Evolutionary conservation across 2,329 filamentous ascomycete genomes (phyloP).

Genomic region (Aspergillus arachidicola): DNA sequence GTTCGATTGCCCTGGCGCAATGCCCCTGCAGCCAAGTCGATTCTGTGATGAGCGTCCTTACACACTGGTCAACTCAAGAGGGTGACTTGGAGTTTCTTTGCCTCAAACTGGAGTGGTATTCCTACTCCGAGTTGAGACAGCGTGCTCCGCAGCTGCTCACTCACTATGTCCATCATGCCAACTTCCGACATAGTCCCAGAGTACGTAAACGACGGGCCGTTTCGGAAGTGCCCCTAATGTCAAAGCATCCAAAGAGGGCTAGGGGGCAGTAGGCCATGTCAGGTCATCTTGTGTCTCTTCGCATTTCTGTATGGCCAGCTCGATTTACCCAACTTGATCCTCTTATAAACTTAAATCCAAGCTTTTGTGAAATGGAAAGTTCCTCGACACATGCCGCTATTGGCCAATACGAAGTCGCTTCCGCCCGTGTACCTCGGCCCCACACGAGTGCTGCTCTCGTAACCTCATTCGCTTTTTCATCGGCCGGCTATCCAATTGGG

Average conservation of each 20-base stretch:
- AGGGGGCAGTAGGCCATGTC: neutral
- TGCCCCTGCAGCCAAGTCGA: neutral
- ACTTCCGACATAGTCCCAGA: neutral
- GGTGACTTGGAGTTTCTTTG: neutral
- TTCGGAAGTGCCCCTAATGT: neutral
- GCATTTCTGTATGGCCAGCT: neutral
- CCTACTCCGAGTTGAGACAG: neutral
- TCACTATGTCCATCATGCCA: neutral
- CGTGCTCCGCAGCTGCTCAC: neutral
- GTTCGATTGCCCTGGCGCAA: neutral
- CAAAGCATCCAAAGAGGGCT: neutral
- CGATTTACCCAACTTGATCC: neutral
- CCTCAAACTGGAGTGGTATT: neutral
- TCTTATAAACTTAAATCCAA: neutral
- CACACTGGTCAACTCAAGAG: neutral
- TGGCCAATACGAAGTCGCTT: neutral
- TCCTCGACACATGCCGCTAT: neutral
- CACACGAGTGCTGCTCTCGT: neutral
- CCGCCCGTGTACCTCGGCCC: neutral
- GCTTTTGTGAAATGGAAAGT: neutral
- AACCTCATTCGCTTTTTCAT: slow-evolving; percentile 5
- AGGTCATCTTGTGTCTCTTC: neutral
- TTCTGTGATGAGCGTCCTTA: neutral
- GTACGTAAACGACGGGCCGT: neutral
- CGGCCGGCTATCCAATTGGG: slow-evolving; percentile 10